These are phyloP conservation scores for Aspergillus persii DNA, from an alignment of 2,329 filamentous ascomycete genomes.

Conservation along the genomic window DNA sequence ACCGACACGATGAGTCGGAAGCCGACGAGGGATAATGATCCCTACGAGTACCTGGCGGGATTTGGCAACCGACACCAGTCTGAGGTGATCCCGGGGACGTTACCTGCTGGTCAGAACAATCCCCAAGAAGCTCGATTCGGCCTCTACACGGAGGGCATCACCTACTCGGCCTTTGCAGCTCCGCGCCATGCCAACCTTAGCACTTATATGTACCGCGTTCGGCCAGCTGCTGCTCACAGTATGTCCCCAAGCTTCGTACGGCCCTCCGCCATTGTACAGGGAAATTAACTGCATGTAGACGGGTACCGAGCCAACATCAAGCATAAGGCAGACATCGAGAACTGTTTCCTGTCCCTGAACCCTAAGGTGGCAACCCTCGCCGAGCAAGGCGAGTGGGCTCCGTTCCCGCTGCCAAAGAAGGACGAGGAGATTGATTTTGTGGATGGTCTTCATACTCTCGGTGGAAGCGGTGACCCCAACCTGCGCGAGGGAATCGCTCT, in stretches of 20 bases:
- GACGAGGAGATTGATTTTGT: slow-evolving; percentile 54
- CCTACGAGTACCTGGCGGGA: slow-evolving; percentile 29
- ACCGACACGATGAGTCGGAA: slow-evolving; percentile 29
- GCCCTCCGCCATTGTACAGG: background rate
- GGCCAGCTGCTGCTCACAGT: slow-evolving; percentile 29
- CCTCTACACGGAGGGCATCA: slow-evolving; percentile 31
- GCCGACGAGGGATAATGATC: slow-evolving; percentile 29
- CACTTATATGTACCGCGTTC: slow-evolving; percentile 28
- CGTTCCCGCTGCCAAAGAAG: slow-evolving; percentile 49
- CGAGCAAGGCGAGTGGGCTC: slow-evolving; percentile 56
- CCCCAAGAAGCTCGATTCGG: slow-evolving; percentile 32
- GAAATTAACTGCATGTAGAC: slow-evolving; percentile 13
- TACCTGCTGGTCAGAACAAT: slow-evolving; percentile 32
- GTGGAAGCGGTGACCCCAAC: slow-evolving; percentile 54
- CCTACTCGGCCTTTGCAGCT: slow-evolving; percentile 27
- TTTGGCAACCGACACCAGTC: slow-evolving; percentile 32
- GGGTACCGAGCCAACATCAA: slow-evolving; percentile 44
- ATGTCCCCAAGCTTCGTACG: background rate
- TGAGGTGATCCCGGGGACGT: slow-evolving; percentile 32
- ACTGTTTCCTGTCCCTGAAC: slow-evolving; percentile 37
- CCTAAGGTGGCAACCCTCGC: slow-evolving; percentile 53
- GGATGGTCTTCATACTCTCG: slow-evolving; percentile 52
- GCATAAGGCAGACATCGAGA: slow-evolving; percentile 27
- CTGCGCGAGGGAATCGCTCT: slow-evolving; percentile 52
- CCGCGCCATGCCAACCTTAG: slow-evolving; percentile 27